A percentile compares a stretch with the other conserved stretches of the same genome.
Conservation (phyloP, 345 rosid genomes). For the Syzygium aromaticum region DNA sequence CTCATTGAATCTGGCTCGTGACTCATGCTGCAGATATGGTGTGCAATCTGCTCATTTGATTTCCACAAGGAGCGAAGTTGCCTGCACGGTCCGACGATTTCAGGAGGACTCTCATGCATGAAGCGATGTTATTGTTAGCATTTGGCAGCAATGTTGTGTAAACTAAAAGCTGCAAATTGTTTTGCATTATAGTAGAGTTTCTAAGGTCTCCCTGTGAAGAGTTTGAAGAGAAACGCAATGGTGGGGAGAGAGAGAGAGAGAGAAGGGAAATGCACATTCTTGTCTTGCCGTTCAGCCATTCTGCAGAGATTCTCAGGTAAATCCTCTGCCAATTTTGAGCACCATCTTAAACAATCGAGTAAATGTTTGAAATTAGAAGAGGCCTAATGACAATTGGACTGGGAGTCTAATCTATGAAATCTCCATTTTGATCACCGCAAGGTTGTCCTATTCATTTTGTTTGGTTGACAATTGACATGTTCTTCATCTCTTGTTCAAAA, state of each 20-base stretch:
- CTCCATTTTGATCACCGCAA: no score
- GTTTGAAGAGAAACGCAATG: background rate
- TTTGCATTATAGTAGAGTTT: background rate
- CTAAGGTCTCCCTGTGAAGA: background rate
- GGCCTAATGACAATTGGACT: no score
- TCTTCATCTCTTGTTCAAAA: background rate
- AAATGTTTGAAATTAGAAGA: no score
- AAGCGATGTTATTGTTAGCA: background rate
- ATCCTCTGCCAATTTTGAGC: background rate
- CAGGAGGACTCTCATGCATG: background rate
- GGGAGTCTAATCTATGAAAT: no score
- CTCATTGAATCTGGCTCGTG: no score
- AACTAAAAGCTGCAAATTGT: background rate
- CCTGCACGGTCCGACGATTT: rapidly evolving
- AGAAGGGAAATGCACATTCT: background rate
- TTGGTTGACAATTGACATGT: background rate
- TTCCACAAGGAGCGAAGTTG: background rate
- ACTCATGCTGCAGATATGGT: rapidly evolving
- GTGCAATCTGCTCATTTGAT: background rate
- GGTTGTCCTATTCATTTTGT: background rate
- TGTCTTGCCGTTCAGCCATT: background rate
- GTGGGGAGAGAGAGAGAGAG: no score
- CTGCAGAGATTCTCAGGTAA: background rate
- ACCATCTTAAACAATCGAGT: background rate
- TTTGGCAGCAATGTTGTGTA: background rate